A percentile compares a stretch with the other conserved stretches of the same genome.
These are phyloP conservation scores for Cladophialophora psammophila DNA, from an alignment of 2,329 filamentous ascomycete species.

Conservation along the genomic window DNA sequence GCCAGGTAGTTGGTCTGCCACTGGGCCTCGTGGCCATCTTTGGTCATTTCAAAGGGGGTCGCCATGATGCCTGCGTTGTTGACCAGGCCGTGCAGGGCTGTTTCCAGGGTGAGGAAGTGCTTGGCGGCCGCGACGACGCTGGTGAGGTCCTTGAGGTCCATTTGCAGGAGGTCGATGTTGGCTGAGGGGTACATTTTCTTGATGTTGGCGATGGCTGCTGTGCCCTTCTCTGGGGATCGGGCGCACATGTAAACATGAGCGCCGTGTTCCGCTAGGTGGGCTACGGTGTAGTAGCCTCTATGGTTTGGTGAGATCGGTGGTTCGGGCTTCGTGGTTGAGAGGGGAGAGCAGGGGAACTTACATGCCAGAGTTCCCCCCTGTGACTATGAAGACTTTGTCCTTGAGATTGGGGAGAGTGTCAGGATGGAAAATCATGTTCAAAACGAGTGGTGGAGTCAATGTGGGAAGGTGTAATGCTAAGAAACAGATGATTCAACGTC, in stretches of 20 bases:
- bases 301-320: slow-evolving; percentile 12
- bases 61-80: slow-evolving; percentile 43
- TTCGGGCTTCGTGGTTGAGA: slow-evolving; percentile 7
- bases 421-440: slow-evolving; percentile 23
- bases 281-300: slow-evolving; percentile 54
- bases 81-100: slow-evolving; percentile 45
- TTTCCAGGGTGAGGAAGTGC: slow-evolving; percentile 30
- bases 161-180: slow-evolving; percentile 47
- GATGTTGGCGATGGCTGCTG: slow-evolving; percentile 49
- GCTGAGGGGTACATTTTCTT: slow-evolving; percentile 37
- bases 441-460: slow-evolving; percentile 4
- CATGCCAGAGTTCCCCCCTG: slow-evolving; percentile 46
- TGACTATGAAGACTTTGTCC: slow-evolving; percentile 55
- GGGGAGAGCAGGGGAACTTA: slow-evolving; percentile 17
- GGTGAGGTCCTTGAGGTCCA: slow-evolving; percentile 44
- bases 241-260: slow-evolving; percentile 56
- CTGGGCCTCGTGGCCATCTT: slow-evolving; percentile 50
- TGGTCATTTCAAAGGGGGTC: slow-evolving; percentile 44
- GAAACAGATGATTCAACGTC: background rate
- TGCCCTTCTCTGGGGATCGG: slow-evolving; percentile 46
- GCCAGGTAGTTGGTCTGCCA: slow-evolving; percentile 55
- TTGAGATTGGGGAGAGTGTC: slow-evolving; percentile 47
- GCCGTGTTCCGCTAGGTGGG: slow-evolving; percentile 53
- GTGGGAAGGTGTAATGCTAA: slow-evolving; percentile 7
- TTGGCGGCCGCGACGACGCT: slow-evolving; percentile 57